Evolutionary conservation across 2,329 filamentous ascomycete genomes (phyloP), one percentile per base, ranked within the genome.

Genomic region (Paramyrothecium roridum): DNA sequence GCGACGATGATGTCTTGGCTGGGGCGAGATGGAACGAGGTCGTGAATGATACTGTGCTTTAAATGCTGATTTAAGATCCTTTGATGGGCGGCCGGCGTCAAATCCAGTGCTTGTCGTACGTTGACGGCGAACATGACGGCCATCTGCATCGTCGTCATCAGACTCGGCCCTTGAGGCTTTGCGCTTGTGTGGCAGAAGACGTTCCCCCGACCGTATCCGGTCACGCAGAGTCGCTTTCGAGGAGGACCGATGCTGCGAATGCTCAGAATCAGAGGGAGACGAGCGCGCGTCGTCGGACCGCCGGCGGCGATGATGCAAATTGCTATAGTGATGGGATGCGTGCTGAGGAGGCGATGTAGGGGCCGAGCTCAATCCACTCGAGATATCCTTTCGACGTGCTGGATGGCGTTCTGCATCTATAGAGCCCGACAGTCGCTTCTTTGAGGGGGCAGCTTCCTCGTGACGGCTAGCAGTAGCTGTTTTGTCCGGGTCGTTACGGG

Each of bases 21-120:
- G 82, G 12, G 87, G 87, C 19, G 87, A 90, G 20, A 77, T 71
- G 11, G 87, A 90, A 58, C 80, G 66, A 48, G 64, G 62, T 45
- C 64, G 67, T 37, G 62, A 57, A 54, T 73, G 68, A 62, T 67
- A 61, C 50, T 69, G 67, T 22, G 62, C 61, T 55, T 68, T 72
- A 49, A 70, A 59, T 11, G 66, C 54, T 43, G 62, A 50, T 57
- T 71, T 77, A 34, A 60, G 57, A 19, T 75, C 74, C 56, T 65
- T 72, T 57, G 62, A 60, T 48, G 61, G 58, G 55, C 67, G 69
- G 33, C 59, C 59, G 46, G 59, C 63, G 52, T 78, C 75, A 50
- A 74, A 53, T n/a, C 72, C 69, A 23, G 70, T 70, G 53, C 78
- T 80, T 12, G 77, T 77, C 48, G 76, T 76, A 52, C 82, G 80